Conservation (phyloP, 306 rosid species). For the Senna tora region DNA sequence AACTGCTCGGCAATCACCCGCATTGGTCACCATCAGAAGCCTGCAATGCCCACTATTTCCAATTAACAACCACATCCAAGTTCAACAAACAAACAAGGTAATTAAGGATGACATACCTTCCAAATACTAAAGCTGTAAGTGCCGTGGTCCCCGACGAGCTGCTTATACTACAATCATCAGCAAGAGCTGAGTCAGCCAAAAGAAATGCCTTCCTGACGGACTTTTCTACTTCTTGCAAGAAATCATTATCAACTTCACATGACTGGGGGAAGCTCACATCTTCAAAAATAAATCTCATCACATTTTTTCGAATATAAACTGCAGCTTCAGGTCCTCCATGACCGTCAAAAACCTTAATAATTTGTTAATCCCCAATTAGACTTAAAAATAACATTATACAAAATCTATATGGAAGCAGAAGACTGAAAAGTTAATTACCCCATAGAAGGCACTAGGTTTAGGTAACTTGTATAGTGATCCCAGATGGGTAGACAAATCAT, state of each 20-base stretch:
- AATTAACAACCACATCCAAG: too few species aligned
- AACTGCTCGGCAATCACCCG: slow-evolving; percentile 98
- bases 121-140: slow-evolving; percentile 80
- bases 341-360: slow-evolving; percentile 84
- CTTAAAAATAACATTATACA: slow-evolving; percentile 23
- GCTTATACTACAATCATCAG: slow-evolving; percentile 76
- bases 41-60: too few species aligned
- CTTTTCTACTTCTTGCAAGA: slow-evolving; percentile 65
- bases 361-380: slow-evolving; percentile 32
- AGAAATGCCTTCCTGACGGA: slow-evolving; percentile 68
- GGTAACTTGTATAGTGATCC: slow-evolving; percentile 57
- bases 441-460: slow-evolving; percentile 75
- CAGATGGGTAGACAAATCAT: slow-evolving; percentile 62
- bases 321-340: slow-evolving; percentile 99
- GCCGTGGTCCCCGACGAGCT: slow-evolving; percentile 92
- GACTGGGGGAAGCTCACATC: slow-evolving; percentile 72
- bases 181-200: slow-evolving; percentile 85
- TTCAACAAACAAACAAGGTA: too few species aligned
- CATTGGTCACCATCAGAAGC: slow-evolving; percentile 89
- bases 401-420: slow-evolving; percentile 12
- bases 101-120: slow-evolving; percentile 58
- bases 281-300: slow-evolving; percentile 70
- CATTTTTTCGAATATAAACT: slow-evolving; percentile 71
- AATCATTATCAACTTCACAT: slow-evolving; percentile 57
- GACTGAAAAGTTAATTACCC: slow-evolving; percentile 55